A percentile compares a stretch with the other conserved stretches of the same genome.
Evolutionary conservation across 768 basidiomycete genomes (phyloP).

Genomic region (Amanita pseudoporphyria): DNA sequence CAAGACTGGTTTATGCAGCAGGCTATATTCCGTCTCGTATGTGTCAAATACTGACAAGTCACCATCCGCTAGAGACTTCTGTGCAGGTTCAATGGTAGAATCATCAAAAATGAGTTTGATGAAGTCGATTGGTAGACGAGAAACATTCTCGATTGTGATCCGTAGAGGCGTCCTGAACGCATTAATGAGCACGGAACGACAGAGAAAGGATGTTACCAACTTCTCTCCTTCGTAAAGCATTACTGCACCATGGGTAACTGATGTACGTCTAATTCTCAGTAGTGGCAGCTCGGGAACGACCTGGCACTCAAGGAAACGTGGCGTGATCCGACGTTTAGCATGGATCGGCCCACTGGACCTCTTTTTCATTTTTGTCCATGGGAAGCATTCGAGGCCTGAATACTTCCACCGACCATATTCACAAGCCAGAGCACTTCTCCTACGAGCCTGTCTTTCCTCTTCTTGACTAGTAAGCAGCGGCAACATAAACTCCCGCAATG

Average conservation of each 20-base stretch:
- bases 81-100: slow-evolving; percentile 71
- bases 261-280: slow-evolving; percentile 76
- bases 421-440: slow-evolving; percentile 49
- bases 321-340: not conserved
- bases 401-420: slow-evolving; percentile 69
- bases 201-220: slow-evolving; percentile 31
- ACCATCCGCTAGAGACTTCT: slow-evolving; percentile 70
- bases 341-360: slow-evolving; percentile 24
- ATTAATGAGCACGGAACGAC: not conserved
- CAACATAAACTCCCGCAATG: slow-evolving; percentile 60
- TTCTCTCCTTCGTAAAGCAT: slow-evolving; percentile 95
- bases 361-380: slow-evolving; percentile 44
- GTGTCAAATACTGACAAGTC: slow-evolving; percentile 74
- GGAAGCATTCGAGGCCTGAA: slow-evolving; percentile 61
- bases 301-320: slow-evolving; percentile 63
- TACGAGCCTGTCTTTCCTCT: slow-evolving; percentile 46
- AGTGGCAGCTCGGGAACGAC: slow-evolving; percentile 86
- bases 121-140: slow-evolving; percentile 74
- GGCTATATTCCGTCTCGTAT: slow-evolving; percentile 84
- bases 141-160: slow-evolving; percentile 86
- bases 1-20: slow-evolving; percentile 72
- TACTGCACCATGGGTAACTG: slow-evolving; percentile 86
- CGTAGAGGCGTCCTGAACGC: slow-evolving; percentile 65
- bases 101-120: slow-evolving; percentile 84
- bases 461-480: slow-evolving; percentile 68